phyloP scores from a whole-genome alignment of 257 asterid genomes.

The Solanum chmielewskii region DNA sequence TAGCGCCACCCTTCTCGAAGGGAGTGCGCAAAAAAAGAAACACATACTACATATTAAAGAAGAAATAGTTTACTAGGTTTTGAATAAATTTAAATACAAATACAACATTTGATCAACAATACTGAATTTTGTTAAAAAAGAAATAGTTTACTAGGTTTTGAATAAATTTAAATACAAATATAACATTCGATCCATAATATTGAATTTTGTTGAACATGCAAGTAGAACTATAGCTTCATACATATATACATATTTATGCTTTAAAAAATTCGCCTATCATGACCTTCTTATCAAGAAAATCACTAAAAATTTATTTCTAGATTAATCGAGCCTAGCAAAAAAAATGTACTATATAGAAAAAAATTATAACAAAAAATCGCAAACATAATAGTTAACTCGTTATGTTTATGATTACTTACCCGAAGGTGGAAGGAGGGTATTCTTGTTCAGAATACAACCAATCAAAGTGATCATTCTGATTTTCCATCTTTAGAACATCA shows the following conservation, averaged over 20 bases:
- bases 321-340: not conserved
- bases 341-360: not conserved
- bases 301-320: not conserved
- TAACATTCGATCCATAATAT: not conserved
- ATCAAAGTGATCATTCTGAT: conserved; percentile 11
- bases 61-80: not conserved
- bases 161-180: not conserved
- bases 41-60: not conserved
- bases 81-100: not conserved
- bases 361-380: not conserved
- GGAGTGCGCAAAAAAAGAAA: not conserved
- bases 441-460: conserved; percentile 22
- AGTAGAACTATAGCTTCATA: not conserved
- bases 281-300: not conserved
- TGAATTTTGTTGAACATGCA: accelerated
- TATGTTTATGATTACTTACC: not conserved
- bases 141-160: not conserved
- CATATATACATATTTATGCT: not conserved
- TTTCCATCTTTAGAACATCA: conserved; percentile 8
- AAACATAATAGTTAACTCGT: not conserved
- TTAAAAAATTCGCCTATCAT: not conserved
- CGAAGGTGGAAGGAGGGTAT: not conserved
- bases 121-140: not conserved
- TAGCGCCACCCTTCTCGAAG: not conserved
- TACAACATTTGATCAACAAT: not conserved